These are phyloP conservation scores for Candida qinlingensis DNA, from an alignment of 805 yeast species.

Conservation along the genomic window DNA sequence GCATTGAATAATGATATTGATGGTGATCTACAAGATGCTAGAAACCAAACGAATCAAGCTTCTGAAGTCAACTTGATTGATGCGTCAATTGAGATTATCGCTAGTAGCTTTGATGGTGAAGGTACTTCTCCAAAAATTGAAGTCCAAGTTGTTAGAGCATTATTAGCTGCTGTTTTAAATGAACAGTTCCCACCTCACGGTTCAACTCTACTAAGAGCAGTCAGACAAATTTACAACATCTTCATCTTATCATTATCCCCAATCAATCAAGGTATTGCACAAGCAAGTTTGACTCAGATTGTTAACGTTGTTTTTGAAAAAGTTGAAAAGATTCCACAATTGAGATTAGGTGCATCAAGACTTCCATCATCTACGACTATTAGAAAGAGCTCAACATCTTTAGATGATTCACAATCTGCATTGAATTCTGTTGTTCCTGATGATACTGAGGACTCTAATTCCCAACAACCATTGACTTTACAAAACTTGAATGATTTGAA, in stretches of 20 bases:
- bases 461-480: conserved; percentile 45
- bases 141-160: conserved; percentile 86
- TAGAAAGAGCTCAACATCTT: conserved; percentile 13
- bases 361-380: conserved; percentile 5
- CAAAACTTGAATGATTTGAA: conserved; percentile 52
- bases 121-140: conserved; percentile 87
- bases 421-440: background rate
- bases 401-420: conserved; percentile 3
- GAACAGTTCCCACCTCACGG: conserved; percentile 86
- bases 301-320: conserved; percentile 82
- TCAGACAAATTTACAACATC: conserved; percentile 89
- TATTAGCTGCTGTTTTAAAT: conserved; percentile 81
- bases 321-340: conserved; percentile 34
- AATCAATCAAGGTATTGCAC: conserved; percentile 88
- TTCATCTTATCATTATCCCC: conserved; percentile 80
- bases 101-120: conserved; percentile 86
- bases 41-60: conserved; percentile 35
- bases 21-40: conserved; percentile 7
- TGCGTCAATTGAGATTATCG: conserved; percentile 77
- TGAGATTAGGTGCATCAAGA: conserved; percentile 2
- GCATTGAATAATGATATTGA: conserved; percentile 16
- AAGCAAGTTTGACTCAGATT: conserved; percentile 89
- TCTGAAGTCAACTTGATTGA: conserved; percentile 61
- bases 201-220: conserved; percentile 78
- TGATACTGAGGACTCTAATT: conserved; percentile 25